These are phyloP conservation scores for Mucuna pruriens DNA, from an alignment of 306 rosid species.

Conservation along the genomic window DNA sequence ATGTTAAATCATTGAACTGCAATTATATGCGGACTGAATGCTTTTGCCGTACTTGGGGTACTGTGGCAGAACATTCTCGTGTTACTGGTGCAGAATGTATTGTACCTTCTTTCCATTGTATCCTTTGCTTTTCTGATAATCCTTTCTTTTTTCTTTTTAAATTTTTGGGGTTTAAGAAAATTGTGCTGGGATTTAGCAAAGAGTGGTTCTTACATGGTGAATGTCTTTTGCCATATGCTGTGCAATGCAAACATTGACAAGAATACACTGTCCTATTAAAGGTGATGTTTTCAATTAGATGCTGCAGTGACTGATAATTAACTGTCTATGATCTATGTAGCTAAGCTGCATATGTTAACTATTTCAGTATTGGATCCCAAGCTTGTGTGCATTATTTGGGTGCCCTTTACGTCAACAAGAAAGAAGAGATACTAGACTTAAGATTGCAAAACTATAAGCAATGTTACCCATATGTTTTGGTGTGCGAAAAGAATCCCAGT, in stretches of 20 bases:
- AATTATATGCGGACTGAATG: background rate
- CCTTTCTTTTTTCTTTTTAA: background rate
- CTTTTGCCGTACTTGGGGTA: background rate
- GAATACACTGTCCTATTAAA: background rate
- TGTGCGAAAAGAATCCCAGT: no score
- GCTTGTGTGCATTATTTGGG: no score
- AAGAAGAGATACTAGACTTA: no score
- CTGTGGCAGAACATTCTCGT: background rate
- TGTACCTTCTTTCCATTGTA: background rate
- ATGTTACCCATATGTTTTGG: no score
- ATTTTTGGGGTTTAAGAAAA: background rate
- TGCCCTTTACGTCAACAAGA: no score
- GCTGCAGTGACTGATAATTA: background rate
- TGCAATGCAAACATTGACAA: background rate
- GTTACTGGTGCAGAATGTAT: background rate
- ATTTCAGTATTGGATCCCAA: no score
- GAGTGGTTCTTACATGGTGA: background rate
- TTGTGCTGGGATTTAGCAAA: conserved; percentile 1
- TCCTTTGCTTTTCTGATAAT: background rate
- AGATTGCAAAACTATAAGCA: no score
- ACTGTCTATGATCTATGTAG: background rate
- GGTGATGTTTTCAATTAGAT: background rate
- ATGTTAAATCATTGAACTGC: background rate
- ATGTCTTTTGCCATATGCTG: background rate
- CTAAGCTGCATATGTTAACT: no score